Percentiles rank a stretch among this genome's conserved stretches.
Conservation (phyloP, 139 green algal species). For the Tetratostichococcus sp. region DNA sequence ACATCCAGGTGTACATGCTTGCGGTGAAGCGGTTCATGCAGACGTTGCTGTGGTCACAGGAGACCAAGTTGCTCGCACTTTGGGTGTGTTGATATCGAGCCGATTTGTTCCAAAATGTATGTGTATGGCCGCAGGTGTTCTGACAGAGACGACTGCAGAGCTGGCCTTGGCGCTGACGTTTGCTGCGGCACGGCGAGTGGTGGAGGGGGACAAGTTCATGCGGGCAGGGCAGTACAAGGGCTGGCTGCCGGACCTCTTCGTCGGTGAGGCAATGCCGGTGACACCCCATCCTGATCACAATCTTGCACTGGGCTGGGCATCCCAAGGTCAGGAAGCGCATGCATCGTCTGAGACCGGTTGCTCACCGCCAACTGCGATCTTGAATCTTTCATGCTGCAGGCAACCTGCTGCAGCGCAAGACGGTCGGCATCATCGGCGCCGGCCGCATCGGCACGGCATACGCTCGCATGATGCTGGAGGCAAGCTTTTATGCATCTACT, state of each 20-base stretch:
- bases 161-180: conserved; percentile 91
- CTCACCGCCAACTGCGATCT: too few species aligned
- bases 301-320: too few species aligned
- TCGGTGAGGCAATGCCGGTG: conserved; percentile 55
- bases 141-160: conserved; percentile 96
- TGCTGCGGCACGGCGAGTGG: conserved; percentile 82
- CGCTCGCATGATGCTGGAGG: not conserved
- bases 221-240: conserved; percentile 88
- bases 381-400: too few species aligned
- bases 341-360: too few species aligned
- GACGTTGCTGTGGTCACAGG: too few species aligned
- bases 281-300: too few species aligned
- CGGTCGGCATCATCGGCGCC: conserved; percentile 93
- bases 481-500: too few species aligned
- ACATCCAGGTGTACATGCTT: too few species aligned
- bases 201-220: conserved; percentile 97
- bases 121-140: conserved; percentile 52
- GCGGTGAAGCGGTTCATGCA: too few species aligned
- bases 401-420: conserved; percentile 84
- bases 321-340: too few species aligned
- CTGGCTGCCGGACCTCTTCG: conserved; percentile 95
- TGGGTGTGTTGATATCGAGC: too few species aligned
- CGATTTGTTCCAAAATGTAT: not conserved
- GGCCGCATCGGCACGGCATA: conserved; percentile 84
- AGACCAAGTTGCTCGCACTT: too few species aligned